phyloP scores from a whole-genome alignment of 257 asterid species.

The Cruciata laevipes region DNA sequence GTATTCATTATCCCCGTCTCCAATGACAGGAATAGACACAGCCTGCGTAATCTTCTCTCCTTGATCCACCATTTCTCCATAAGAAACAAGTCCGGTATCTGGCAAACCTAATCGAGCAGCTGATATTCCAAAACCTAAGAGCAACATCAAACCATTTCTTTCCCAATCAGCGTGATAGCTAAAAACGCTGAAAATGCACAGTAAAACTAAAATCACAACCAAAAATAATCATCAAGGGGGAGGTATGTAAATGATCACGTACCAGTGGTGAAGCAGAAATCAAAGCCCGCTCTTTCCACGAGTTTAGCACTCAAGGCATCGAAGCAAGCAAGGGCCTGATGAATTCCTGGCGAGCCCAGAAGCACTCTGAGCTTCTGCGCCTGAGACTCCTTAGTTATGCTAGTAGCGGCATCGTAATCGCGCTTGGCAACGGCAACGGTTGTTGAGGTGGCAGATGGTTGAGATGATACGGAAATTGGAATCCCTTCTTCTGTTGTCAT shows the following conservation, averaged over 20 bases:
- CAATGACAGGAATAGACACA: conserved; percentile 78
- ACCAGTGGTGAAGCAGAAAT: conserved; percentile 90
- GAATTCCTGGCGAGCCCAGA: conserved; percentile 60
- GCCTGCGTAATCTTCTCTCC: conserved; percentile 73
- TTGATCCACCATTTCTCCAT: conserved; percentile 91
- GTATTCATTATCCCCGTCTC: conserved; percentile 95
- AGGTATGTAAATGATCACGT: background rate
- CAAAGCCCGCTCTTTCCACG: conserved; percentile 78
- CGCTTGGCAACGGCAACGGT: background rate
- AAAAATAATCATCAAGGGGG: background rate
- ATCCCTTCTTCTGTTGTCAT: conserved; percentile 4
- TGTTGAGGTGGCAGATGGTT: conserved; percentile 11
- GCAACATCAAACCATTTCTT: conserved; percentile 16
- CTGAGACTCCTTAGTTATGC: conserved; percentile 20
- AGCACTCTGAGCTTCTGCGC: conserved; percentile 52
- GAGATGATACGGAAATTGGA: conserved; percentile 1
- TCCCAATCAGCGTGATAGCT: conserved; percentile 1
- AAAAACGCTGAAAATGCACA: background rate
- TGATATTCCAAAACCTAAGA: conserved; percentile 86
- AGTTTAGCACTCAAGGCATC: conserved; percentile 92
- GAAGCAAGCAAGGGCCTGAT: conserved; percentile 92
- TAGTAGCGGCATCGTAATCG: background rate
- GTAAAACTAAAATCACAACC: background rate
- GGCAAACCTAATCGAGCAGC: conserved; percentile 87
- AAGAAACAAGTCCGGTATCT: conserved; percentile 83